Percentiles rank a stretch among this genome's conserved stretches.
These are phyloP conservation scores for Vigna radiata DNA, from an alignment of 306 rosid genomes.

Conservation along the genomic window DNA sequence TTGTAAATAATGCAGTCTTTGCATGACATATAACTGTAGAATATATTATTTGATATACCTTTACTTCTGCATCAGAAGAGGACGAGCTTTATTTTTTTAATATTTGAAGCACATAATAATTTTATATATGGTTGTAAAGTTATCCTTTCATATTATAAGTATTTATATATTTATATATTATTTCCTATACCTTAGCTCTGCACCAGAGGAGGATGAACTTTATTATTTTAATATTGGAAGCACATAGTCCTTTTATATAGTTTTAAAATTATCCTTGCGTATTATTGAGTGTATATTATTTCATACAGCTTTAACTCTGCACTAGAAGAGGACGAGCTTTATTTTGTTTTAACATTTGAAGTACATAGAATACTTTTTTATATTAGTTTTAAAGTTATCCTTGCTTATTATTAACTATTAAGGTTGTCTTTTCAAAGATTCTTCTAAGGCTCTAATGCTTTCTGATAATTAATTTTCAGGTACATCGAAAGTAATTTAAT, in stretches of 20 bases:
- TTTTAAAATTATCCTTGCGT: slow-evolving; percentile 21
- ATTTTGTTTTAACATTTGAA: slow-evolving; percentile 2
- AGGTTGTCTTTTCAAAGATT: slow-evolving; percentile 29
- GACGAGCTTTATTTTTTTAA: not conserved
- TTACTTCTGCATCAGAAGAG: slow-evolving; percentile 1
- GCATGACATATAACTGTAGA: not conserved
- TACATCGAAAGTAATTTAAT: slow-evolving; percentile 77
- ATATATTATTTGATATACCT: slow-evolving; percentile 9
- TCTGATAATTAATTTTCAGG: slow-evolving; percentile 52
- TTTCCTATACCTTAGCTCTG: slow-evolving; percentile 17
- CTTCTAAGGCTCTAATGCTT: slow-evolving; percentile 13
- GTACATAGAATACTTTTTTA: not conserved
- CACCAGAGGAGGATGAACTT: no score
- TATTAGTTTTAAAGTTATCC: not conserved
- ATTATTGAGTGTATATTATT: not conserved
- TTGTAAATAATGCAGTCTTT: not conserved
- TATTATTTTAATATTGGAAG: not conserved
- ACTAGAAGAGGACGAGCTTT: no score
- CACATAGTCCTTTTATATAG: not conserved
- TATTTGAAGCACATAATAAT: not conserved
- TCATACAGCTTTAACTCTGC: slow-evolving; percentile 11
- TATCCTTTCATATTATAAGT: not conserved
- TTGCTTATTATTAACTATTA: slow-evolving; percentile 3
- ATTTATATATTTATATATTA: not conserved
- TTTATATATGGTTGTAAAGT: not conserved